phyloP scores from a whole-genome alignment of 192 early-diverging fungal species.

The Umbelopsis sp. region DNA sequence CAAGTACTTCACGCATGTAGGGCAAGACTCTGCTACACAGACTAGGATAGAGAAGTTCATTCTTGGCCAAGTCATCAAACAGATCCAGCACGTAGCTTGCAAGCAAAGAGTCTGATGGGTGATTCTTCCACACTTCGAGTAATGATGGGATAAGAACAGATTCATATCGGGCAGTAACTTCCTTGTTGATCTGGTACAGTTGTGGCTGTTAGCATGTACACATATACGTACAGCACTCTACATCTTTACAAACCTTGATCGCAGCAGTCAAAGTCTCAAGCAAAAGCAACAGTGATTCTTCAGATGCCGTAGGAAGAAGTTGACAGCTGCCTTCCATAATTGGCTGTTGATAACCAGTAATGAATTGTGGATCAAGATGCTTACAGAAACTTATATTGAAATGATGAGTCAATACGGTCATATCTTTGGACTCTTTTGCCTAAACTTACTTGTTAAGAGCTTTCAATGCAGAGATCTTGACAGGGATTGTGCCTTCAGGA shows the following conservation, averaged over 20 bases:
- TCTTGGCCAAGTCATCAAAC: constrained; percentile 74
- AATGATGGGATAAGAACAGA: constrained; percentile 70
- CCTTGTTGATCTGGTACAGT: constrained; percentile 59
- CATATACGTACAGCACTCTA: neutral
- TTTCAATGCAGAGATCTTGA: constrained; percentile 71
- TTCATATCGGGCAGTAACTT: constrained; percentile 75
- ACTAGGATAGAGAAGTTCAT: constrained; percentile 59
- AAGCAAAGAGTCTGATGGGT: constrained; percentile 77
- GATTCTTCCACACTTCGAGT: constrained; percentile 77
- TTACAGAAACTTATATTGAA: constrained; percentile 47
- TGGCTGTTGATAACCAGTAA: constrained; percentile 55
- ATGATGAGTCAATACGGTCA: neutral
- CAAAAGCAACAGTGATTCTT: constrained; percentile 68
- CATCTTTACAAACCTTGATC: constrained; percentile 53
- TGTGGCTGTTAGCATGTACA: neutral
- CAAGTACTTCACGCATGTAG: constrained; percentile 60
- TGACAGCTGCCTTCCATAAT: constrained; percentile 65
- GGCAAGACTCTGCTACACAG: constrained; percentile 81
- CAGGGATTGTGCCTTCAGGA: constrained; percentile 54
- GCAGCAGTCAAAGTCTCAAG: constrained; percentile 66
- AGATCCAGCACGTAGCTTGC: constrained; percentile 77
- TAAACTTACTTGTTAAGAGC: constrained; percentile 62
- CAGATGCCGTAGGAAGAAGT: constrained; percentile 59
- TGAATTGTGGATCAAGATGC: constrained; percentile 51
- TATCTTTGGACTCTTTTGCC: constrained; percentile 3